These are phyloP conservation scores for Citrus medica DNA, from an alignment of 345 rosid genomes.

Conservation along the genomic window DNA sequence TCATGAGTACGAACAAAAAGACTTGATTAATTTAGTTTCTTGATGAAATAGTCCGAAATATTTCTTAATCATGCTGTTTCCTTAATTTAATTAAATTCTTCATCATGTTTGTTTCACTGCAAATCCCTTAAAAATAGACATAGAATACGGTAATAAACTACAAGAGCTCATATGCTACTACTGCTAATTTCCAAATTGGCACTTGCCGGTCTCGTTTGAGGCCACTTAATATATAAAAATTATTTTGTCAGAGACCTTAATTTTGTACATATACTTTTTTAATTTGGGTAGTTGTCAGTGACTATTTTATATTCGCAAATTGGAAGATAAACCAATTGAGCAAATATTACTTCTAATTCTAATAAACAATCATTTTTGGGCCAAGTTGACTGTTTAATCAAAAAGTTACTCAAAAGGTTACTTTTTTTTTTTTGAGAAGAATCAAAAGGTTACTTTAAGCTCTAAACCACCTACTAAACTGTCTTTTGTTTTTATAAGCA, in stretches of 20 bases:
- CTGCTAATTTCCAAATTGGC: slow-evolving; percentile 20
- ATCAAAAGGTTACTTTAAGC: slow-evolving; percentile 2
- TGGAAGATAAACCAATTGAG: slow-evolving; percentile 13
- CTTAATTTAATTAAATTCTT: background rate
- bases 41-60: slow-evolving; percentile 16
- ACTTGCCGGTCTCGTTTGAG: slow-evolving; percentile 14
- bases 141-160: background rate
- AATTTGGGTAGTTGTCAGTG: slow-evolving; percentile 17
- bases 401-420: background rate
- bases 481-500: background rate
- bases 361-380: background rate
- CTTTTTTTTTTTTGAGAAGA: no score
- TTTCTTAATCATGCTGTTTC: no score
- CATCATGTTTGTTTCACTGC: slow-evolving; percentile 11
- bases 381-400: slow-evolving; percentile 22
- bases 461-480: background rate
- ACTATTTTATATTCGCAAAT: slow-evolving; percentile 4
- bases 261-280: background rate
- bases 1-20: slow-evolving; percentile 59
- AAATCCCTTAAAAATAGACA: slow-evolving; percentile 17
- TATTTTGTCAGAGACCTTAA: background rate
- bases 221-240: slow-evolving; percentile 14
- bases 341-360: slow-evolving; percentile 3
- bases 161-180: background rate
- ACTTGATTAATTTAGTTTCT: background rate